These are phyloP conservation scores for Centella asiatica DNA, from an alignment of 129 eudicot species.

Conservation along the genomic window DNA sequence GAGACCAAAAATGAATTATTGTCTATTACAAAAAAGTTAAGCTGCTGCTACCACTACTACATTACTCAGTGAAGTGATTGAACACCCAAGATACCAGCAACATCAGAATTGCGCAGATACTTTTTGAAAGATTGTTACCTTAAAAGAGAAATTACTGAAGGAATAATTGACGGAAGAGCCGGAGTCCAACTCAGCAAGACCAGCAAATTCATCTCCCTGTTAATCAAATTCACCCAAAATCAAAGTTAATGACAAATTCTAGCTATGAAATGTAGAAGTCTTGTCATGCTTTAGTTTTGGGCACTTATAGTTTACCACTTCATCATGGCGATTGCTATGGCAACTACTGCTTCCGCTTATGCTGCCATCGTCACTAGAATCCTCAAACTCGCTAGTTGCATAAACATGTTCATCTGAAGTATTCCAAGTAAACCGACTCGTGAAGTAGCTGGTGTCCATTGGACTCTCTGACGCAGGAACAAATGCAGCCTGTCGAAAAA, in stretches of 20 bases:
- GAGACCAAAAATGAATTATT: too few species aligned
- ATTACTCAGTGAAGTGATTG: neutral
- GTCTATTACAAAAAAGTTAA: too few species aligned
- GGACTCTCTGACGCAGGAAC: slow-evolving; percentile 94
- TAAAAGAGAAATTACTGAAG: slow-evolving; percentile 93
- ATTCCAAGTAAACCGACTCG: slow-evolving; percentile 89
- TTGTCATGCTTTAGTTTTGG: neutral
- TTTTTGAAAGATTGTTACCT: slow-evolving; percentile 36
- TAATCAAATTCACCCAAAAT: slow-evolving; percentile 11
- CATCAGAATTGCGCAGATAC: neutral
- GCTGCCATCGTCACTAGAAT: slow-evolving; percentile 84
- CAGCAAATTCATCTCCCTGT: slow-evolving; percentile 77
- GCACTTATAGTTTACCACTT: slow-evolving; percentile 34
- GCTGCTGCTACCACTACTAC: neutral
- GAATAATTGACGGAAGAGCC: slow-evolving; percentile 67
- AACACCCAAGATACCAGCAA: neutral
- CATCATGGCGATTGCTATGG: slow-evolving; percentile 72
- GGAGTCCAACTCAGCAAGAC: slow-evolving; percentile 67
- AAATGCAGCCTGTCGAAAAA: slow-evolving; percentile 71
- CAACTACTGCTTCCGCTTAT: slow-evolving; percentile 81
- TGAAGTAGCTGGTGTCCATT: slow-evolving; percentile 88
- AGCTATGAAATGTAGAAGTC: neutral
- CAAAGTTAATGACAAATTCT: slow-evolving; percentile 6
- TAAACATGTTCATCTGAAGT: slow-evolving; percentile 71
- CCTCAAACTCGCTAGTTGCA: slow-evolving; percentile 67